A percentile compares a stretch with the other conserved stretches of the same genome.
Evolutionary conservation across 371 early-diverging fungal species (phyloP).

Genomic region (Haplosporangium sp.): DNA sequence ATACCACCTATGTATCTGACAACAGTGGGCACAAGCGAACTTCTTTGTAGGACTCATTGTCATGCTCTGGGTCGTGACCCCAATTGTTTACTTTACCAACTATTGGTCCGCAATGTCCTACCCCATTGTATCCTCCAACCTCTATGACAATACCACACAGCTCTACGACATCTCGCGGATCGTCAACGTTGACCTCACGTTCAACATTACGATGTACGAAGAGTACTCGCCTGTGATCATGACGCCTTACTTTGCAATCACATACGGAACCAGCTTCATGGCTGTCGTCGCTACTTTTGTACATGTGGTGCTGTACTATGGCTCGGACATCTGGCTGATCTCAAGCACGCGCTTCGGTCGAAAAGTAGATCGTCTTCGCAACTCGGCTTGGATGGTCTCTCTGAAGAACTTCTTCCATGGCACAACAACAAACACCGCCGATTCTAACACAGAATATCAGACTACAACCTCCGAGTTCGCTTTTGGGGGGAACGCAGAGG

Average conservation of each 20-base stretch:
- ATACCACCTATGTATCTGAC: neutral
- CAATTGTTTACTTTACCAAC: slow-evolving; percentile 73
- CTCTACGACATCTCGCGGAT: slow-evolving; percentile 66
- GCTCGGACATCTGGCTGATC: slow-evolving; percentile 66
- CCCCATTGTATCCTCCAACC: slow-evolving; percentile 67
- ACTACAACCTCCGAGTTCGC: too few species aligned
- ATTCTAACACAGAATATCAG: too few species aligned
- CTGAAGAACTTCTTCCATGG: too few species aligned
- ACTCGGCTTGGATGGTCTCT: neutral
- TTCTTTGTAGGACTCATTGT: slow-evolving; percentile 71
- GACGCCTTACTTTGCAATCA: slow-evolving; percentile 79
- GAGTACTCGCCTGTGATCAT: slow-evolving; percentile 79
- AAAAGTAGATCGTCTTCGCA: neutral
- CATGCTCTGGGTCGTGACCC: slow-evolving; percentile 77
- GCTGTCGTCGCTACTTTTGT: slow-evolving; percentile 72
- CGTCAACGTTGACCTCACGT: slow-evolving; percentile 62
- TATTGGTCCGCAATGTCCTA: slow-evolving; percentile 70
- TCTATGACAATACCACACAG: slow-evolving; percentile 65
- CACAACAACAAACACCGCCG: too few species aligned
- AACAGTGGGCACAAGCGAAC: slow-evolving; percentile 75
- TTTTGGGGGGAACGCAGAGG: too few species aligned
- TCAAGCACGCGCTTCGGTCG: slow-evolving; percentile 21
- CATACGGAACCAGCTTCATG: slow-evolving; percentile 75
- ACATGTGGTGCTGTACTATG: slow-evolving; percentile 74
- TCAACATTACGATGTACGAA: slow-evolving; percentile 72